phyloP scores from a whole-genome alignment of 2,329 filamentous ascomycete genomes.

The Akanthomyces lecanii region DNA sequence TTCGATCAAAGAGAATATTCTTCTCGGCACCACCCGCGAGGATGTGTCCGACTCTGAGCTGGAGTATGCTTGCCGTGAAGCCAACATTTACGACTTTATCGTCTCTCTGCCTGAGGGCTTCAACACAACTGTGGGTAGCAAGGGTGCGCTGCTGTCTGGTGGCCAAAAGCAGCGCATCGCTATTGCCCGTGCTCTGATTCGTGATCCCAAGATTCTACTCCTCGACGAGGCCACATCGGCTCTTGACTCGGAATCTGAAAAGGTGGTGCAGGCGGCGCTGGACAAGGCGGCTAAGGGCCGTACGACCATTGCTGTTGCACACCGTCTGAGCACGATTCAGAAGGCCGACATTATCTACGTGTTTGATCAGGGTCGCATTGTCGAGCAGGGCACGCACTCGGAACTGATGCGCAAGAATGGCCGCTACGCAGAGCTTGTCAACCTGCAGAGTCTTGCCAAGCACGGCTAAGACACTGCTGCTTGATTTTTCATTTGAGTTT shows the following conservation, averaged over 20 bases:
- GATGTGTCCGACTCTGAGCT: conserved; percentile 68
- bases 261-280: conserved; percentile 74
- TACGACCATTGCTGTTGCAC: conserved; percentile 91
- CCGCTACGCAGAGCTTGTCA: conserved; percentile 74
- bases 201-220: conserved; percentile 83
- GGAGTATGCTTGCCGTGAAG: conserved; percentile 76
- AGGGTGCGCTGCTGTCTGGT: conserved; percentile 79
- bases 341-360: conserved; percentile 94
- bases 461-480: conserved; percentile 26
- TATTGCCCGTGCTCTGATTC: conserved; percentile 84
- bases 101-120: conserved; percentile 81
- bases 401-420: conserved; percentile 68
- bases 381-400: conserved; percentile 76
- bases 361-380: conserved; percentile 84
- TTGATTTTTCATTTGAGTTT: not conserved
- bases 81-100: conserved; percentile 92
- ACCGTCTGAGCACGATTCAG: conserved; percentile 87
- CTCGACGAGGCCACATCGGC: conserved; percentile 79
- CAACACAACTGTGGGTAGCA: conserved; percentile 78
- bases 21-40: conserved; percentile 67
- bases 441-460: conserved; percentile 72
- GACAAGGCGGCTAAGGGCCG: conserved; percentile 79
- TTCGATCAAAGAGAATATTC: conserved; percentile 83
- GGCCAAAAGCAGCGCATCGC: conserved; percentile 95
- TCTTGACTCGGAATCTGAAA: conserved; percentile 71